Evolutionary conservation across 306 rosid genomes (phyloP), one percentile per base, ranked within the genome.

Genomic region (Quercus dentata): DNA sequence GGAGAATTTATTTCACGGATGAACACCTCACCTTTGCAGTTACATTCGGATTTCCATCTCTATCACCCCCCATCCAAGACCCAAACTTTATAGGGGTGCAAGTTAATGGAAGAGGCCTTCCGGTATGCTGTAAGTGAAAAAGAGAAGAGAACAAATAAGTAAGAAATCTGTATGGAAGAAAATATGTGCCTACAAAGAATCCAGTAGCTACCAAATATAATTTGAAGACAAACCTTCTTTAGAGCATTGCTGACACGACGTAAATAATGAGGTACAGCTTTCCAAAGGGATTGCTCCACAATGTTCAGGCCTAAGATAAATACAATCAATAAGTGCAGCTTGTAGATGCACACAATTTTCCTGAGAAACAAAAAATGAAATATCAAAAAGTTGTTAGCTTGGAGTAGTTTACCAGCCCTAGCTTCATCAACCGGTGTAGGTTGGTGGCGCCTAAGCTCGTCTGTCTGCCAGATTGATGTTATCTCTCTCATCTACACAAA

Each of bases 391-490:
- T 56, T 77, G 33, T n/a, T 67, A 80, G 20, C 31, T 35, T 81
- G 73, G 73, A 79, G 71, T 63, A 77, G 71, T 76, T 77, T 85
- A 92, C 98, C 98, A 73, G 98, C 94, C 83, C 94, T 90, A 69
- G 98, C 98, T 90, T 94, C 98, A 86, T 94, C 98, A 70, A 92
- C 98, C 20, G 98, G 97, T 41, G 98, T 92, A 74, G 98, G 98
- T 78, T 82, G 89, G 55, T 90, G 92, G 79, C 98, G 97, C 87
- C 98, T 87, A 59, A 92, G 94, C 84, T 94, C 98, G 77, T 94
- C 98, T 74, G 98, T 94, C 85, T 94, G 98, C 98, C 98, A 94
- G 82, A 94, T 92, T 74, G 98, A 89, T 82, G 97, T 94, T 77
- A 94, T 90, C 88, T 94, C 98, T 81, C 98, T 90, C 79, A 94